A percentile compares a stretch with the other conserved stretches of the same genome.
These are phyloP conservation scores for Trichoderma sp. DNA, from an alignment of 2,329 filamentous ascomycete species.

Conservation along the genomic window DNA sequence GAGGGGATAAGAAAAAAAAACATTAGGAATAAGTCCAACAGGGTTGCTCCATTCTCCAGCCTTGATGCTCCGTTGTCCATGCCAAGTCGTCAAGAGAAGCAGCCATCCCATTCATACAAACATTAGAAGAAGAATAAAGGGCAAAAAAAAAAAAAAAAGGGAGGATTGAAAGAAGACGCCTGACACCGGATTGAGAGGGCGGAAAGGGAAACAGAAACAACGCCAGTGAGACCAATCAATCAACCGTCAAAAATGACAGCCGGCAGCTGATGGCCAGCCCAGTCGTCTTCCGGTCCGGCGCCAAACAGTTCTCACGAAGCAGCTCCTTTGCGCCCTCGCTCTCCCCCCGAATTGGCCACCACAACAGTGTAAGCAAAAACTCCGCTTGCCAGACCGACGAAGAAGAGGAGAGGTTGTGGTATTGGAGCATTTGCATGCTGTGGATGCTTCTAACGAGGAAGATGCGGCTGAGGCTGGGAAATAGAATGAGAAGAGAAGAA, in stretches of 20 bases:
- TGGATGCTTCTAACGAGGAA: slow-evolving; percentile 18
- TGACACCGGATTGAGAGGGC: too few relatives aligned
- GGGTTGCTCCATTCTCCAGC: slow-evolving; percentile 19
- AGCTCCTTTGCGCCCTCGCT: neutral
- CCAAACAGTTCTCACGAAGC: neutral
- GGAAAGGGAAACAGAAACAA: too few relatives aligned
- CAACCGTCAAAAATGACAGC: neutral
- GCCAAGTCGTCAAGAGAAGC: slow-evolving; percentile 11
- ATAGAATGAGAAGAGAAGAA: neutral
- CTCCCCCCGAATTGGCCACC: neutral
- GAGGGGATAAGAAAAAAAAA: neutral
- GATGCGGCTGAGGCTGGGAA: neutral
- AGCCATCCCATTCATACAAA: slow-evolving; percentile 20
- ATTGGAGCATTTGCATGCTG: slow-evolving; percentile 24
- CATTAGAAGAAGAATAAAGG: neutral
- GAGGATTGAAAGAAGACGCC: neutral
- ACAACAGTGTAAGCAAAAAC: neutral
- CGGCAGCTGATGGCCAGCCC: neutral
- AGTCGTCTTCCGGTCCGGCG: neutral
- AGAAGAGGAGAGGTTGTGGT: neutral
- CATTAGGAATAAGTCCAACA: neutral
- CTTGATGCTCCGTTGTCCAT: slow-evolving; percentile 21
- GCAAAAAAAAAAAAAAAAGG: neutral
- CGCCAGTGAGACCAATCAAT: too few relatives aligned
- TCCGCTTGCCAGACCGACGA: neutral